Base-by-base conservation (phyloP, 164 flowering plant genomes). In the Brasenia schreberi region DNA sequence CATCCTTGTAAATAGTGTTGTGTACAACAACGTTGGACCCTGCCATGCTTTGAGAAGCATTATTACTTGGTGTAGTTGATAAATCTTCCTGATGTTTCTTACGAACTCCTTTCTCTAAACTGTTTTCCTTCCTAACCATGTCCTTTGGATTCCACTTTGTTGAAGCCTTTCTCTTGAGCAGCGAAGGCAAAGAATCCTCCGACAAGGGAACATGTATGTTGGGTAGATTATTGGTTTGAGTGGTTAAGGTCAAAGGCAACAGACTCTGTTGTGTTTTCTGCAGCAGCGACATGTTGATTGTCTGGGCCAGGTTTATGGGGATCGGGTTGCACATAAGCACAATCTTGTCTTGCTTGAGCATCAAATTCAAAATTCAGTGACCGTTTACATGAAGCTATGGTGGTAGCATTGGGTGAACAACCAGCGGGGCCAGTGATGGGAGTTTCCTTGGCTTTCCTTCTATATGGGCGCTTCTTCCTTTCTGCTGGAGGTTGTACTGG, bases 231-330 rank as follows among this genome's bases (percentile, higher is more conserved):
- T 74, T 71, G 33, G 39, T 6, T 6, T 5, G 83, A 72, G 45
- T 44, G 42, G 60, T 65, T 74, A n/a, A 77, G 73, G 18, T 81
- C 84, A 66, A 69, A 67, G 61, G 77, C 70, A 27, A 49, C 14
- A 49, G 9, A 7, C 9, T 49, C 53, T 12, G 4, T 49, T 7
- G 14, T 7, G 53, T 49, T 49, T 49, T 12, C 14, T 12, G 53
- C 53, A 49, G 53, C 5, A 49, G 14, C 53, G 1, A 1, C 9
- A 49, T 49, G 53, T 49, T 49, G 53, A 49, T 12, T 49, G 9
- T 7, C 14, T 7, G 14, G 14, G 1, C 53, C 53, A 45, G 12
- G 12, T 45, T 45, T 49, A 49, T 49, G 9, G 14, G 9, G 9
- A 49, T 33, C 39, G 4, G 39, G 4, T 33, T 33, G 39, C 39